Base-by-base conservation (phyloP, 2,329 filamentous ascomycete species). In the Hymenoscyphus repandus region DNA sequence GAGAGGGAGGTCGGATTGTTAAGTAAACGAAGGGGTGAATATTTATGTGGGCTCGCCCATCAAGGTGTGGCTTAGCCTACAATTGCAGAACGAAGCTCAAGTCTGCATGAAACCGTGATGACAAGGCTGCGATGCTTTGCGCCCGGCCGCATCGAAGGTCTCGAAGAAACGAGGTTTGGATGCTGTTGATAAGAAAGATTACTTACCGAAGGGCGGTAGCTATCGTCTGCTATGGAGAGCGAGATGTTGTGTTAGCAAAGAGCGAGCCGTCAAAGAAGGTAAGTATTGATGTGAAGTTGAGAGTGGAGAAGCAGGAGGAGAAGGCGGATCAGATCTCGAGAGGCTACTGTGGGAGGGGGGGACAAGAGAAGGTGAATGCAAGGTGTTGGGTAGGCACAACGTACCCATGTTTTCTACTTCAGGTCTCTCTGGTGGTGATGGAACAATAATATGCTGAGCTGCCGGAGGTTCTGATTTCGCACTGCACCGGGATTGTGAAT, bases 51-150 rank as follows among this genome's bases (percentile, higher is more conserved):
- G 42, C 39, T 27, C 20, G 37, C 33, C 47, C 52, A 52, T 58
- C 54, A 55, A 51, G 54, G 56, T 54, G 52, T 50, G 50, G 44
- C 34, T 45, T 47, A 50, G 47, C 38, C 45, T 46, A 43, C 38
- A 54, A 46, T 27, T 27, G 48, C 31, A 36, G 40, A 39, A 27
- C 42, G 46, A 46, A 36, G 32, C 39, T 37, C 31, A 27, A 44
- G 13, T 40, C 37, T 45, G 42, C 45, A 36, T 36, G 39, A 40
- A 44, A 31, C 49, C 31, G 38, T 33, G 32, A 50, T 45, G 37
- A 55, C 46, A 47, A 44, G 41, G 47, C 52, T 52, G 40, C 34
- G 15, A 30, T 18, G 18, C 50, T 39, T 22, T 40, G 39, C 40
- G 47, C 45, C 39, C 40, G 39, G 33, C 22, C 10, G 39, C 27